Percentiles rank a stretch among this genome's conserved stretches.
Conservation (phyloP, 768 basidiomycete species). For the Podaxis pistillaris region DNA sequence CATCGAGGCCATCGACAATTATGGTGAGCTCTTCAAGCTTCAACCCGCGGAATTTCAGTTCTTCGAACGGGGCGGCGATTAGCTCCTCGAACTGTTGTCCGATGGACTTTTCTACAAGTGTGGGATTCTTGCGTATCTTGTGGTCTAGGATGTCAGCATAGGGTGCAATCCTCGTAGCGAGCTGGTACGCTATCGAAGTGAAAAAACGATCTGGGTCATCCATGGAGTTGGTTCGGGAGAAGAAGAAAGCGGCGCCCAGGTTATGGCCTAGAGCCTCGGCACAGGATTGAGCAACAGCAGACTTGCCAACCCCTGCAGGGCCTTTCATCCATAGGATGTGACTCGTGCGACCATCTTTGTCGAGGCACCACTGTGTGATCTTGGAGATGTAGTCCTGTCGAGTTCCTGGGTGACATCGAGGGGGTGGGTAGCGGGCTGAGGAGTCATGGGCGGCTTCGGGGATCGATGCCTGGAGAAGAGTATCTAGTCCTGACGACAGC, state of each 20-base stretch:
- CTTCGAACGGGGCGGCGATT: neutral
- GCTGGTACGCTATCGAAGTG: neutral
- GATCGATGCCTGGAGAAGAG: neutral
- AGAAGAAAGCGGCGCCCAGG: constrained; percentile 1
- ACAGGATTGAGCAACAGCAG: constrained; percentile 3
- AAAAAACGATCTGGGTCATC: neutral
- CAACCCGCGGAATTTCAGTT: neutral
- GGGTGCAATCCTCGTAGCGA: neutral
- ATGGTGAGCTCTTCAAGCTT: neutral
- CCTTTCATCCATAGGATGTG: neutral
- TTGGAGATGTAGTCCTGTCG: neutral
- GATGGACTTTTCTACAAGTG: neutral
- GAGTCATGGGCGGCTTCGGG: neutral
- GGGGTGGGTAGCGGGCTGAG: constrained; percentile 1
- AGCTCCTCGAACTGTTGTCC: neutral
- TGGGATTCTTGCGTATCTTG: neutral
- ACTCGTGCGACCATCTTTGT: neutral
- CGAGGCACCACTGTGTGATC: neutral
- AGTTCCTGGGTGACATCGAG: constrained; percentile 1
- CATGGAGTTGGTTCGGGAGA: neutral
- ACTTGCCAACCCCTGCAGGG: constrained; percentile 2
- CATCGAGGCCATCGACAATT: constrained; percentile 2
- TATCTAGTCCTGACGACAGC: neutral
- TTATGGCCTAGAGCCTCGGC: neutral
- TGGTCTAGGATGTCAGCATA: neutral